Base-by-base conservation (phyloP, 78 protist species). In the Dictyostelium citrinum region DNA sequence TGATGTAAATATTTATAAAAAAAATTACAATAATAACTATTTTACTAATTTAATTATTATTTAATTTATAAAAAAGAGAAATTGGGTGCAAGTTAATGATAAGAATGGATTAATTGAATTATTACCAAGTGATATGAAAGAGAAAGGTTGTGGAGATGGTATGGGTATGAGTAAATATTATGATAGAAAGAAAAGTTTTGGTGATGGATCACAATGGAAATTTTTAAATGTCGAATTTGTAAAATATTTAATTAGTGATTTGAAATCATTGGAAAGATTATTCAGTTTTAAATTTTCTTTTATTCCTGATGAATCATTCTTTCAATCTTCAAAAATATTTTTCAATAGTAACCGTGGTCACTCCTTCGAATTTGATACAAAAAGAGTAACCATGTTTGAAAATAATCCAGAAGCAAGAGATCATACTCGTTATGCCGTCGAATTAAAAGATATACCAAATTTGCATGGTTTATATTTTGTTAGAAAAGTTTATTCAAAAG, bases 161-260 rank as follows among this genome's bases (percentile, higher is more conserved):
- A 29, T 8, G 20, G 75, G 75, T 0, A 67, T 67, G 39, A 27
- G 6, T 14, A 72, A 37, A 14, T 72, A 72, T 72, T 45, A 45
- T 24, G 24, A 77, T 27, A 45, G 58, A 45, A 27, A 46, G 2
- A 12, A 11, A 45, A 27, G 14, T 12, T 49, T 16, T 49, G 17
- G 39, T 31, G 61, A 81, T 61, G 85, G 85, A 4, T 55, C 77
- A 7, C 85, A 81, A 61, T 81, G 85, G 85, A 72, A 81, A 37
- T 60, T 61, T 5, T 24, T 81, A 10, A 81, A 27, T 9, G 39
- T 31, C 5, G 24, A 31, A 27, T 81, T n/a, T 60, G 85, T 35
- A 37, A 27, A 81, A 14, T 61, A 43, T 64, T 10, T 61, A 37
- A 81, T 81, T 35, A 35, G 85, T 61, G 55, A 81, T 81, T 33